Evolutionary conservation across 2,329 filamentous ascomycete genomes (phyloP).

Genomic region (Calonectria ilicicola): DNA sequence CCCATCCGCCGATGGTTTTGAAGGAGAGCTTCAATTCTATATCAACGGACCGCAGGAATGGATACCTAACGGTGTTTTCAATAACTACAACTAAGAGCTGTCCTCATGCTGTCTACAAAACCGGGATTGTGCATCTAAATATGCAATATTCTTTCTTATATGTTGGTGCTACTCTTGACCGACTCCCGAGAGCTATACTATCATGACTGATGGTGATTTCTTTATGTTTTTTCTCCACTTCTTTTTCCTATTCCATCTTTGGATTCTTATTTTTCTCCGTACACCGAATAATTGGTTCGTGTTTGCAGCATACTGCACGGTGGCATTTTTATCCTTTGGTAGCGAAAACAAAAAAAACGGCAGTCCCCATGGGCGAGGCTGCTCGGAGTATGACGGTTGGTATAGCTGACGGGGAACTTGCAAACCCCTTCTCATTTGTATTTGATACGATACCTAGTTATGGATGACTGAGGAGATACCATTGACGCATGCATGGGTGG

Average conservation of each 20-base stretch:
- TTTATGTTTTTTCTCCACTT: background rate
- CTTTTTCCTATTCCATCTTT: background rate
- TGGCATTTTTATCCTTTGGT: background rate
- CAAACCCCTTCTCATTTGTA: constrained; percentile 2
- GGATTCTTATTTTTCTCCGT: background rate
- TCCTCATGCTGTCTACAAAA: background rate
- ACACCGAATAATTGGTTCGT: background rate
- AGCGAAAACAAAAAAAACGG: constrained; percentile 2
- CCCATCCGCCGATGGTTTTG: constrained; percentile 58
- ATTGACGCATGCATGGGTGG: background rate
- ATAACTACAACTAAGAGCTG: constrained; percentile 28
- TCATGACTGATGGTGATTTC: background rate
- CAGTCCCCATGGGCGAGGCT: background rate
- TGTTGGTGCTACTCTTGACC: background rate
- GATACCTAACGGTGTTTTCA: constrained; percentile 38
- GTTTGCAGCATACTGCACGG: constrained; percentile 8
- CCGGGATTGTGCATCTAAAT: constrained; percentile 1
- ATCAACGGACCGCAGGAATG: constrained; percentile 51
- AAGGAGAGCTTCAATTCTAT: constrained; percentile 58
- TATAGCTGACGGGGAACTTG: background rate
- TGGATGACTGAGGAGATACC: constrained; percentile 12
- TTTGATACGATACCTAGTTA: constrained; percentile 9
- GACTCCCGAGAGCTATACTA: background rate
- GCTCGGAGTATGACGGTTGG: constrained; percentile 1
- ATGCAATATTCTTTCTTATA: background rate